Base-by-base conservation (phyloP, 176 grass and related monocot species). In the Musa troglodytarum region DNA sequence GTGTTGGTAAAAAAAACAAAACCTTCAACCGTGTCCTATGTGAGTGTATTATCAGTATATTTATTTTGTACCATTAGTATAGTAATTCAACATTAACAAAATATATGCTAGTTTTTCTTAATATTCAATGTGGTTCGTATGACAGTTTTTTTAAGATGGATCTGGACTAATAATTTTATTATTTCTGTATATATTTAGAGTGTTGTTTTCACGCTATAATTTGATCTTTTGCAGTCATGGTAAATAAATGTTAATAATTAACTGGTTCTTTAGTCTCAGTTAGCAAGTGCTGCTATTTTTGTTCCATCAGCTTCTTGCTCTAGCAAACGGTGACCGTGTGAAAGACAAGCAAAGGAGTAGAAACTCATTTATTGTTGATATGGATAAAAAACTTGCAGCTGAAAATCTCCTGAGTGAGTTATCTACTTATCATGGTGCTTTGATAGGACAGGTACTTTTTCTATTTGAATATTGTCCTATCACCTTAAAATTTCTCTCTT, bases 341-440 rank as follows among this genome's bases (percentile, higher is more conserved):
- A 96, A 96, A 90, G 93, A 96, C 87, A 96, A 84, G 80, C 93
- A 92, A 86, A 79, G 87, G 71, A 96, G 87, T 82, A 83, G 89
- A 82, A 90, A 86, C 74, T 96, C 93, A 74, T 96, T 96, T 79
- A 55, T 96, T 85, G 93, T 96, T 67, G 93, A 96, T 83, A 90
- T 88, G 83, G 93, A 96, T 26, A 96, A 96, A 81, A 96, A 96
- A 77, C 82, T 86, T 28, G 89, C 93, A 88, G 89, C 93, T 57
- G 93, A 96, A 78, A 96, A 96, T 88, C 69, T 96, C 66, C 86
- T 96, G 21, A 92, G 86, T 74, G 89, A 92, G 71, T 81, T 96
- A 78, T 84, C 81, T 77, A 88, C 87, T 70, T 80, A n/a, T 86
- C 93, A 92, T 81, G 87, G 89, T 81, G 54, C 93, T 90, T 77